Base-by-base conservation (phyloP, 2,329 filamentous ascomycete genomes). In the Amauroascus niger region DNA sequence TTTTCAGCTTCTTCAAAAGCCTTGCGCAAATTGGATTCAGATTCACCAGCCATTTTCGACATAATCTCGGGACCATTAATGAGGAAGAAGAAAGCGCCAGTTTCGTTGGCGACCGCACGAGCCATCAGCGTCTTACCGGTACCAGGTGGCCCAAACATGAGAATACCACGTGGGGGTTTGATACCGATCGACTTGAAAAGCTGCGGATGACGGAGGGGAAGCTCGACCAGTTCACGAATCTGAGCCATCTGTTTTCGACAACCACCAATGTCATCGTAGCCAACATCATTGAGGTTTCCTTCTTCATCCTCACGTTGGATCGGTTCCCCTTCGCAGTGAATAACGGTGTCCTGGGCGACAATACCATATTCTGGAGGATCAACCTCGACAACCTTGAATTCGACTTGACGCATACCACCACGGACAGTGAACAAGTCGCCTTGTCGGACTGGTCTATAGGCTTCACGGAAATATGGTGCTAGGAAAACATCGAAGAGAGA, bases 151-250 rank as follows among this genome's bases (percentile, higher is more conserved):
- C 93, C 93, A 71, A 87, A 91, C 67, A 98, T 88, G 68, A 98
- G 81, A 67, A 97, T 95, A 83, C 93, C 93, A 67, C 93, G 89
- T 44, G 93, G 93, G 53, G 93, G 93, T 82, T 98, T 98, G 78
- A 98, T 96, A 82, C 93, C 93, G 68, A 98, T 97, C 39, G 91
- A 97, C 80, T 97, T 98, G 86, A 98, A 98, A 49, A 98, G 86
- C 73, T 97, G 93, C 57, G 93, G 93, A 74, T 98, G 93, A 67
- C 93, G 85, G 58, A 98, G 81, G 58, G 93, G 93, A 63, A 98
- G 79, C 79, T 98, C 93, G 61, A 98, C 93, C 79, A 98, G 84
- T 73, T 98, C 93, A 70, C 93, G 88, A 65, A 98, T 95, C 79
- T 98, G 93, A 59, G 93, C 93, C 93, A 98, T 97, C 77, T 98